Evolutionary conservation across 108 stramenopile species (phyloP), one percentile per base, ranked within the genome.

Genomic region (Chaetoceros tenuissimus): DNA sequence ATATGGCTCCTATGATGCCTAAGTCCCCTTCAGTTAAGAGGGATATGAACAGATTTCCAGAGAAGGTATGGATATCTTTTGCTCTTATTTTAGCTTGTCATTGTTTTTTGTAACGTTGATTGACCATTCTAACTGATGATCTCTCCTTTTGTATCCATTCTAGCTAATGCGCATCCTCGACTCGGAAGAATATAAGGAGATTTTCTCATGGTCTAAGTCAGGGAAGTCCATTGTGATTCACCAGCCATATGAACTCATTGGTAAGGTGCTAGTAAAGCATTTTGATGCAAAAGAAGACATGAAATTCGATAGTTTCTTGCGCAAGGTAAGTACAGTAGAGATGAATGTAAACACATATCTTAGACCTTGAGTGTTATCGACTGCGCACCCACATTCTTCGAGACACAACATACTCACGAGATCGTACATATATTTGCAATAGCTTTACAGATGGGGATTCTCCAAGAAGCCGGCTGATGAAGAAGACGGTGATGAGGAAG

Each of bases 161-260:
- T 60, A 73, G 78, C 45, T 79, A 46, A 79, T 79, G 78, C 74
- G 74, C 29, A 73, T 79, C 26, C 47, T 79, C 8, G 66, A 73
- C 3, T 46, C 53, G 45, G 60, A 67, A 31, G 46, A 63, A 29
- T 62, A 59, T 50, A 28, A 22, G 47, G 53, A 75, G 21, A 69
- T 80, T 30, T 69, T 82, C 18, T 31, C 74, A 21, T 82, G 81
- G 81, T 60, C 59, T 31, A 77, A 77, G 10, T 57, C 63, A 40
- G 81, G 81, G 40, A 74, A 67, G 30, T 67, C 75, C 1, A 78
- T 82, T 52, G 56, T 48, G 3, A 76, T 82, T 47, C 21, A 72
- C 19, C 60, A 71, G 20, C 68, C 74, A 7, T 72, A 80, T 48
- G 68, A 53, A 0, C 75, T 75, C 28, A 59, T 59, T 0, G 48